Conservation (phyloP, 2,329 filamentous ascomycete genomes). For the Neonectria faginata region DNA sequence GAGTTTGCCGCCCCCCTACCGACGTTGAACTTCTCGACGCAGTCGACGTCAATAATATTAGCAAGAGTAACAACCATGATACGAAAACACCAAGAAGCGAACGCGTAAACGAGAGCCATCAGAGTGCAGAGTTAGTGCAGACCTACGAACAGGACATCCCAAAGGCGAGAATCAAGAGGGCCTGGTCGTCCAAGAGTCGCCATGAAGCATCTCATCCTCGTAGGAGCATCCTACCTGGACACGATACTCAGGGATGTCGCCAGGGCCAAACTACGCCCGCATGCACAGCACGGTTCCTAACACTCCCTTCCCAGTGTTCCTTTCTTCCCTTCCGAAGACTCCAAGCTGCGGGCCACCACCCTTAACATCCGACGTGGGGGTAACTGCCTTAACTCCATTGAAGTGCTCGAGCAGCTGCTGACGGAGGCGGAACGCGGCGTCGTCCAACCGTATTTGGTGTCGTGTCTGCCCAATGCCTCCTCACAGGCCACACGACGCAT, state of each 20-base stretch:
- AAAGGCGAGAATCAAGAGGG: background rate
- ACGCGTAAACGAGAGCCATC: background rate
- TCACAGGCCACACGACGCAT: conserved; percentile 66
- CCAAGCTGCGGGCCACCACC: conserved; percentile 74
- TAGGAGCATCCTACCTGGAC: conserved; percentile 78
- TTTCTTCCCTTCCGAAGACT: conserved; percentile 76
- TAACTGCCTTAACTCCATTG: conserved; percentile 78
- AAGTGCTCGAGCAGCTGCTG: conserved; percentile 76
- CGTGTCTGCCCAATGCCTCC: conserved; percentile 64
- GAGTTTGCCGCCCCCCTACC: background rate
- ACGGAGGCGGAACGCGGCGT: conserved; percentile 32
- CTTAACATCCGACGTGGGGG: conserved; percentile 74
- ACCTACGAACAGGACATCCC: background rate
- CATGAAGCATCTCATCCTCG: conserved; percentile 70
- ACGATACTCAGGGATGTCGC: conserved; percentile 72
- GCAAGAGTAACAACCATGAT: background rate
- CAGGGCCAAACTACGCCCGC: conserved; percentile 22
- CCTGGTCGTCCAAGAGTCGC: conserved; percentile 4
- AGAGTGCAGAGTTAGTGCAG: background rate
- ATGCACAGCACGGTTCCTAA: conserved; percentile 25
- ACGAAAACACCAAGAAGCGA: background rate
- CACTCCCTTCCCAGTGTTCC: conserved; percentile 63
- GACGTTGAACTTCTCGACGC: background rate
- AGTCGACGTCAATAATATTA: background rate
- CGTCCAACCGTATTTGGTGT: conserved; percentile 58